Evolutionary conservation across 2,329 filamentous ascomycete species (phyloP).

Genomic region (Cytospora leucostoma): DNA sequence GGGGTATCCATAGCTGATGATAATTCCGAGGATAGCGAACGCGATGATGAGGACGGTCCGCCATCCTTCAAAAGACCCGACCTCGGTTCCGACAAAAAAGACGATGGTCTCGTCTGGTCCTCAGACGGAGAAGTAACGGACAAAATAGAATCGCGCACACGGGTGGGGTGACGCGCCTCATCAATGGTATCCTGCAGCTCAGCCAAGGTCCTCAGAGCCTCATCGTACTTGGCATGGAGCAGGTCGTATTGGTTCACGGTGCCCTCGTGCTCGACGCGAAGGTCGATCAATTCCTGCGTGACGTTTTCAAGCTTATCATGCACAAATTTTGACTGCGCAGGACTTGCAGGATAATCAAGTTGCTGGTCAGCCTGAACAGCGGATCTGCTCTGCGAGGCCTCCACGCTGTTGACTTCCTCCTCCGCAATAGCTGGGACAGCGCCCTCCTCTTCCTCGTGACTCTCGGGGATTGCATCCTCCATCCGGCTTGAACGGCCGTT

Average conservation of each 20-base stretch:
- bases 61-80: constrained; percentile 70
- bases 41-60: constrained; percentile 73
- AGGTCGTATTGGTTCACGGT: constrained; percentile 79
- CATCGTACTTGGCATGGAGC: constrained; percentile 86
- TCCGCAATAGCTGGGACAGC: constrained; percentile 29
- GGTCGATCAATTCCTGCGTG: constrained; percentile 86
- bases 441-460: constrained; percentile 44
- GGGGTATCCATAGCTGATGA: constrained; percentile 82
- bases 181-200: constrained; percentile 85
- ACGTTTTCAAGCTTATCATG: constrained; percentile 91
- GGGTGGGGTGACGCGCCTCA: constrained; percentile 67
- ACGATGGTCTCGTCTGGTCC: constrained; percentile 63
- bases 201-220: constrained; percentile 77
- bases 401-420: constrained; percentile 37
- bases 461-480: constrained; percentile 58
- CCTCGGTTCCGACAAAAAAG: constrained; percentile 81
- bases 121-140: constrained; percentile 54
- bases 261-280: constrained; percentile 86
- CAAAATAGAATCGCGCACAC: constrained; percentile 56
- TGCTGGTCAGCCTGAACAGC: constrained; percentile 26
- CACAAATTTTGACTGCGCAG: constrained; percentile 81
- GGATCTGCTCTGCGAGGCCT: constrained; percentile 39
- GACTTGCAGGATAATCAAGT: constrained; percentile 57
- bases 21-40: constrained; percentile 90
- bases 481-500: constrained; percentile 56